Evolutionary conservation across 2,329 filamentous ascomycete species (phyloP), one percentile per base, ranked within the genome.

Genomic region (Gaeumannomyces tritici): DNA sequence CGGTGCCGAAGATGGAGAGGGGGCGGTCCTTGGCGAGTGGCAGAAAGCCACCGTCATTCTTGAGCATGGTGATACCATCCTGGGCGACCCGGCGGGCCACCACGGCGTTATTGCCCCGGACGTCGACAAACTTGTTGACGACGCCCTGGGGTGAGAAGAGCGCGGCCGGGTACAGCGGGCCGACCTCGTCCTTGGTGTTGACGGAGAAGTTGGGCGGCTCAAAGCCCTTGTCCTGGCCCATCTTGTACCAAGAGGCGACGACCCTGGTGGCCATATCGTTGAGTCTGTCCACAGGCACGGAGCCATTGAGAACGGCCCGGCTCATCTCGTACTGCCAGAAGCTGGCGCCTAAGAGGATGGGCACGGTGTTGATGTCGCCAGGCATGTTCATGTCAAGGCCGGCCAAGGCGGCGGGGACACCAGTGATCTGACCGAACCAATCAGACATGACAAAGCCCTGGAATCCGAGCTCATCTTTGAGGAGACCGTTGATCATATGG

Each of bases 391-490:
- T 80, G 65, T 93, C 90, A 11, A 93, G 79, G 2, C 90, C 90
- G 55, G 89, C 86, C 13, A 93, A 76, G 4, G 89, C 88, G 66
- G 86, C 86, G 24, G 83, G 85, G 18, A 93, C 89, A 7, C 90
- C 90, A 11, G 85, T 87, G 65, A 89, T 80, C 71, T 93, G 89
- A 3, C 89, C 89, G 24, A 91, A 76, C 89, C 90, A 95, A 72
- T 96, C 90, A n/a, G 82, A 85, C 83, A 90, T 86, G 63, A 93
- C 82, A 68, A 91, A 91, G 0, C 90, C 90, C 67, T 91, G 89
- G 76, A 93, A 93, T 55, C 89, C 89, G 0, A 93, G 79, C 74
- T 95, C 90, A 11, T 83, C 82, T 76, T 95, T 95, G 67, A 95
- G 79, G 2, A 95, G 75, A 57, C 86, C 85, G 70, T 95, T 95